phyloP scores from a whole-genome alignment of 495 filamentous ascomycete species.

The Peziza echinospora region DNA sequence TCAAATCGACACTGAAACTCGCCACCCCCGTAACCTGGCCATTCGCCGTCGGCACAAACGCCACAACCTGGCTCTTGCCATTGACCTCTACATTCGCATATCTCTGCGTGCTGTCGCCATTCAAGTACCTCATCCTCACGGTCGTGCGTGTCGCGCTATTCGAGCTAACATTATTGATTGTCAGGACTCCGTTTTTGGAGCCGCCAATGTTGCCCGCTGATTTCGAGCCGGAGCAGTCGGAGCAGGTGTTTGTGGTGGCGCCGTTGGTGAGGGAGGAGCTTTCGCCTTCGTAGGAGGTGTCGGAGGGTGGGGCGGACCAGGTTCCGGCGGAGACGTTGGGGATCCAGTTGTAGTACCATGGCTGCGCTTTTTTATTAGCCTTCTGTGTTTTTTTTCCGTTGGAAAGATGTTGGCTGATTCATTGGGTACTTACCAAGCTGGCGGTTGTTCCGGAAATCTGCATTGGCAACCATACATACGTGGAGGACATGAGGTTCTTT shows the following conservation, averaged over 20 bases:
- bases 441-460: conserved; percentile 32
- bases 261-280: conserved; percentile 15
- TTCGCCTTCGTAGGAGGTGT: conserved; percentile 32
- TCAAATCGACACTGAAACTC: conserved; percentile 21
- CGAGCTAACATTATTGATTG: conserved; percentile 26
- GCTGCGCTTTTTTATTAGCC: conserved; percentile 1
- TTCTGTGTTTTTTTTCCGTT: too few species aligned
- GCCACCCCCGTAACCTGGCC: conserved; percentile 13
- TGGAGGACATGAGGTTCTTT: conserved; percentile 34
- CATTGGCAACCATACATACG: conserved; percentile 43
- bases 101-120: conserved; percentile 29
- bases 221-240: conserved; percentile 25
- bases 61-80: conserved; percentile 23
- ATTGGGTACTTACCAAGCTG: conserved; percentile 17
- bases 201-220: conserved; percentile 36
- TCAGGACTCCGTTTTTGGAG: conserved; percentile 25
- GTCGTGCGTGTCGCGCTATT: conserved; percentile 28
- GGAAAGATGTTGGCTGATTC: too few species aligned
- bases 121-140: conserved; percentile 31
- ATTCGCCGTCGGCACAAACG: conserved; percentile 15
- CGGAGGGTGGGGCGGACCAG: conserved; percentile 24
- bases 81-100: conserved; percentile 37
- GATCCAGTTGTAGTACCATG: conserved; percentile 27
- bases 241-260: conserved; percentile 22
- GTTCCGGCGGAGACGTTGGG: conserved; percentile 23